phyloP scores from a whole-genome alignment of 768 basidiomycete genomes.

The Trametes meyenii region DNA sequence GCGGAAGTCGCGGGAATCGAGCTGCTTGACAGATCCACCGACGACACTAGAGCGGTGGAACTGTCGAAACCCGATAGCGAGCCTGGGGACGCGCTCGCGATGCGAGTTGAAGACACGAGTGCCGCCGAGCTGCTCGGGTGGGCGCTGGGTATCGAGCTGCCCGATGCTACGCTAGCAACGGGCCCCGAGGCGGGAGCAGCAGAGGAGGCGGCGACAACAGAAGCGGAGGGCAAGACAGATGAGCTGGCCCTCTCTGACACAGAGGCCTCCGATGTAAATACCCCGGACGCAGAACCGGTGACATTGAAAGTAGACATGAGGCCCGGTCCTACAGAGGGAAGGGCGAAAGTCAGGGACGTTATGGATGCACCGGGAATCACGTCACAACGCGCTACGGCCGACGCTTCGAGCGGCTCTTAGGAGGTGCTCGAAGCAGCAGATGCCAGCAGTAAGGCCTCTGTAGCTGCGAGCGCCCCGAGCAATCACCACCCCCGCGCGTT shows the following conservation, averaged over 20 bases:
- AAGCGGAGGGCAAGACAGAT: conserved; percentile 1
- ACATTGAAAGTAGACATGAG: conserved; percentile 10
- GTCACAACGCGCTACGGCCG: conserved; percentile 14
- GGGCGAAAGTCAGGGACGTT: conserved; percentile 12
- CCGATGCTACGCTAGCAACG: neutral
- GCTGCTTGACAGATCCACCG: neutral
- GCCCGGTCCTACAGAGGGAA: conserved; percentile 13
- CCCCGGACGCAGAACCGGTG: conserved; percentile 14
- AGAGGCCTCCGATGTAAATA: conserved; percentile 8
- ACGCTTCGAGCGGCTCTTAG: conserved; percentile 12
- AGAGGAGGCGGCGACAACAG: neutral
- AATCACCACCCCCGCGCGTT: conserved; percentile 6
- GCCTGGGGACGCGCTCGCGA: neutral
- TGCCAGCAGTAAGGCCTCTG: conserved; percentile 17
- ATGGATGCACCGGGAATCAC: conserved; percentile 8
- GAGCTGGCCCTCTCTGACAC: conserved; percentile 6
- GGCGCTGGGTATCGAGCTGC: neutral
- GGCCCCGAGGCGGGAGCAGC: neutral
- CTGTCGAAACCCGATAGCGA: conserved; percentile 1
- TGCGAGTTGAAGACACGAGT: neutral
- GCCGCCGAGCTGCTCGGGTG: neutral
- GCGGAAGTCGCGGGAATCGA: neutral
- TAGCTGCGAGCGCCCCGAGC: conserved; percentile 22
- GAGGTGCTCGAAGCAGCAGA: conserved; percentile 19
- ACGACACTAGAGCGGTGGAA: neutral